These are phyloP conservation scores for Aristolochia contorta DNA, from an alignment of 164 flowering plant species.

Conservation along the genomic window DNA sequence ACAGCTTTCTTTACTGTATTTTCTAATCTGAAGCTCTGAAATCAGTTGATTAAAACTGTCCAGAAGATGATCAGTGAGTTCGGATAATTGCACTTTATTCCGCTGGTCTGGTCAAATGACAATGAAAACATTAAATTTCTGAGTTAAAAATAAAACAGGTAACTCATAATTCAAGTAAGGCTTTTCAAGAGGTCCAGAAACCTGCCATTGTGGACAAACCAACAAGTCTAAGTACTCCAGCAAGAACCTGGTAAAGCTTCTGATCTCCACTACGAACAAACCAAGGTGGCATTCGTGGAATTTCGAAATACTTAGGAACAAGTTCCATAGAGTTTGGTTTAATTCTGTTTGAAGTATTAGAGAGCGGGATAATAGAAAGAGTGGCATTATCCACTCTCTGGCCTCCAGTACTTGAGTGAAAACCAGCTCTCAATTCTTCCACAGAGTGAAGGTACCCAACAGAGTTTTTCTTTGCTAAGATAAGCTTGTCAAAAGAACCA, in stretches of 20 bases:
- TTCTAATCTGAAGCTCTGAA: constrained; percentile 56
- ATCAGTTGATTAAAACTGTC: constrained; percentile 51
- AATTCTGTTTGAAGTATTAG: constrained; percentile 14
- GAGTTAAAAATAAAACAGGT: no score
- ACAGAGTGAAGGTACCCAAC: constrained; percentile 68
- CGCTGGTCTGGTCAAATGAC: constrained; percentile 35
- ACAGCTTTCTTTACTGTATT: constrained; percentile 62
- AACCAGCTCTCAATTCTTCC: constrained; percentile 46
- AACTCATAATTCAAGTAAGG: background rate
- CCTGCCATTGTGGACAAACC: constrained; percentile 70
- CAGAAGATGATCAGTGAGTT: constrained; percentile 57
- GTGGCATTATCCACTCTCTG: constrained; percentile 7
- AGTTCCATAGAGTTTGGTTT: constrained; percentile 7
- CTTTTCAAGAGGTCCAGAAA: constrained; percentile 15
- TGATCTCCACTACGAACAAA: constrained; percentile 51
- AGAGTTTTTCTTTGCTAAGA: constrained; percentile 38
- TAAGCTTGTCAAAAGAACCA: constrained; percentile 69
- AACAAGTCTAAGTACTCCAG: constrained; percentile 74
- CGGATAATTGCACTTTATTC: constrained; percentile 46
- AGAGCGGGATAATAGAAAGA: constrained; percentile 16
- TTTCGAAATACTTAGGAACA: constrained; percentile 26
- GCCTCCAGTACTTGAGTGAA: constrained; percentile 8
- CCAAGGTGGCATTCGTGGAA: constrained; percentile 97
- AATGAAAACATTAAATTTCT: background rate
- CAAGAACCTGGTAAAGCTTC: constrained; percentile 60